Base-by-base conservation (phyloP, 768 basidiomycete genomes). In the Pholiota microspora region DNA sequence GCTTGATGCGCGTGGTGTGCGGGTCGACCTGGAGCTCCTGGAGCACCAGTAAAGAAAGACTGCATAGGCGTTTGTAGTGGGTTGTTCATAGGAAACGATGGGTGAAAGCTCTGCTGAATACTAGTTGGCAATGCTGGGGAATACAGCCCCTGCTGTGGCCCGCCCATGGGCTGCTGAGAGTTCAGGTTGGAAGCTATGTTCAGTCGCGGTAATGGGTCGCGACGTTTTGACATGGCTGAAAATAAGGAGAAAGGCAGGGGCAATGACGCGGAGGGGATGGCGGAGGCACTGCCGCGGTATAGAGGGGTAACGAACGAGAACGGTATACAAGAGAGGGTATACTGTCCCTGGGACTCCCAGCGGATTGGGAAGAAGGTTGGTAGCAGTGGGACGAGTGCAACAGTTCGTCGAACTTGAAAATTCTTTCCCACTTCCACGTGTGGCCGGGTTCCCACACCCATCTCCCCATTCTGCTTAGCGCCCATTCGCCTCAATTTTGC, bases 41-140 rank as follows among this genome's bases (percentile, higher is more conserved):
- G 79, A 4, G 77, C 77, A 1, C 71, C 73, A 29, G 74, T 71
- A 57, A 88, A 88, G 70, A 84, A 87, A 16, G 81, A 67, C 64
- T 90, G 89, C 75, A 90, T 83, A 42, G 88, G 89, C 3, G 87
- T 89, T 65, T 87, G 88, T 48, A 89, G 70, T 45, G 80, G 59
- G 53, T 71, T 77, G 53, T 62, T 69, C 57, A 75, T 69, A 29
- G 80, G 80, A 57, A 79, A 81, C 0, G 77, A 67, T 0, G 85
- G 81, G 57, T 81, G 83, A 69, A 82, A 84, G 38, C 77, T 70
- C 23, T 79, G 79, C 61, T 82, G 82, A 21, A 86, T 59, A 49
- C 80, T 73, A 0, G 86, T 82, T 31, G 83, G 86, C 36, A 88
- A 69, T 40, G 77, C 81, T 6, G 88, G 86, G 5, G 88, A 88